Conservation (phyloP, 2,329 filamentous ascomycete species). For the Botrytis sinoallii region DNA sequence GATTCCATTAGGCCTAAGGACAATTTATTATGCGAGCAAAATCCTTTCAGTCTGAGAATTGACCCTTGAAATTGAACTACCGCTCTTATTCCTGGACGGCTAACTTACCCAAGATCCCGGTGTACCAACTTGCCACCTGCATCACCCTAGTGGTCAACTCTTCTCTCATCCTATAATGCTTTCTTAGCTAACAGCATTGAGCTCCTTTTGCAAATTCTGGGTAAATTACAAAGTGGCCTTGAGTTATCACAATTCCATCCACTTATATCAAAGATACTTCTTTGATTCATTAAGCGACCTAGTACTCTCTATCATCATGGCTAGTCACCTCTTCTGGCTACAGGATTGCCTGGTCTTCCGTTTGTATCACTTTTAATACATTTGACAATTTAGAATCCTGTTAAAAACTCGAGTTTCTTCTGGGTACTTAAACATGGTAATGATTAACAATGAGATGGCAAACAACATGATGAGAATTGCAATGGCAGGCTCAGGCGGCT, state of each 20-base stretch:
- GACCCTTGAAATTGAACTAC: background rate
- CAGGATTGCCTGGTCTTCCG: background rate
- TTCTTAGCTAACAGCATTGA: background rate
- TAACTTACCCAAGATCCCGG: background rate
- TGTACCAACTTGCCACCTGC: background rate
- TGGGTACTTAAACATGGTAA: background rate
- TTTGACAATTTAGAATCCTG: background rate
- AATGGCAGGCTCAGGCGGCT: conserved; percentile 58
- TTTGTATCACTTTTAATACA: background rate
- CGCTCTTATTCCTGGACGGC: background rate
- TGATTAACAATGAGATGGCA: background rate
- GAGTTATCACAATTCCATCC: conserved; percentile 21
- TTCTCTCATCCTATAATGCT: background rate
- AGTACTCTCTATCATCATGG: conserved; percentile 20
- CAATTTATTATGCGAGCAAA: background rate
- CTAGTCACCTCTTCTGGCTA: background rate
- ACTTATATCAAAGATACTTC: conserved; percentile 23
- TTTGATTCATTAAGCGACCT: conserved; percentile 29
- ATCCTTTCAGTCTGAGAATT: background rate
- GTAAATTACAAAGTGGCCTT: background rate
- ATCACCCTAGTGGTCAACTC: conserved; percentile 5
- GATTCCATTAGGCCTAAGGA: background rate
- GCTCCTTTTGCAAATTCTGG: background rate
- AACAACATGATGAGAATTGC: conserved; percentile 53
- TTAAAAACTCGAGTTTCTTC: background rate